Evolutionary conservation across 2,329 filamentous ascomycete genomes (phyloP).

Genomic region (Fusarium continuum): DNA sequence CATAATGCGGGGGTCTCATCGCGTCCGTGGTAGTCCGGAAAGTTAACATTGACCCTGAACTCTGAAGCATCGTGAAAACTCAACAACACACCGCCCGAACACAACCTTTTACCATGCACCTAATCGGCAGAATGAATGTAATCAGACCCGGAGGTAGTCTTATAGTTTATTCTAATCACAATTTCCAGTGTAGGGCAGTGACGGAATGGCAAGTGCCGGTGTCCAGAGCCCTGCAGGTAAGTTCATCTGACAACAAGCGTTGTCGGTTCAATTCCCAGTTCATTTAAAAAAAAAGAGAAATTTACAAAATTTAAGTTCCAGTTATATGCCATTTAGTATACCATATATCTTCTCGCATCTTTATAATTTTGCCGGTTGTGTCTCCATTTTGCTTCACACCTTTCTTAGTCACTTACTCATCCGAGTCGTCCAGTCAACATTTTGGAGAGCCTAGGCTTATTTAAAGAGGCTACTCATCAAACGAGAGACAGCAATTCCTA

Average conservation of each 20-base stretch:
- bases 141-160: background rate
- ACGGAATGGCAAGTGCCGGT: constrained; percentile 16
- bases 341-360: constrained; percentile 10
- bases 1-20: background rate
- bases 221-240: constrained; percentile 20
- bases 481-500: constrained; percentile 9
- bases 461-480: background rate
- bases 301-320: background rate
- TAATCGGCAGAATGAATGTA: too few relatives aligned
- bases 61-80: background rate
- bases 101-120: background rate
- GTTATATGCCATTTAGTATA: background rate
- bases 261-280: background rate
- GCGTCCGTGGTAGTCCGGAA: too few relatives aligned
- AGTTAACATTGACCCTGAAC: too few relatives aligned
- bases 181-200: background rate
- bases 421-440: background rate
- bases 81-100: background rate
- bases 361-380: background rate
- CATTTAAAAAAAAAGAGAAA: background rate
- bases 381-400: accelerated
- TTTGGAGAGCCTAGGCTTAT: too few relatives aligned
- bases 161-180: background rate
- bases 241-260: background rate
- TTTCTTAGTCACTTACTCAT: too few relatives aligned